Base-by-base conservation (phyloP, 2,329 filamentous ascomycete species). In the Claviceps spartinae region DNA sequence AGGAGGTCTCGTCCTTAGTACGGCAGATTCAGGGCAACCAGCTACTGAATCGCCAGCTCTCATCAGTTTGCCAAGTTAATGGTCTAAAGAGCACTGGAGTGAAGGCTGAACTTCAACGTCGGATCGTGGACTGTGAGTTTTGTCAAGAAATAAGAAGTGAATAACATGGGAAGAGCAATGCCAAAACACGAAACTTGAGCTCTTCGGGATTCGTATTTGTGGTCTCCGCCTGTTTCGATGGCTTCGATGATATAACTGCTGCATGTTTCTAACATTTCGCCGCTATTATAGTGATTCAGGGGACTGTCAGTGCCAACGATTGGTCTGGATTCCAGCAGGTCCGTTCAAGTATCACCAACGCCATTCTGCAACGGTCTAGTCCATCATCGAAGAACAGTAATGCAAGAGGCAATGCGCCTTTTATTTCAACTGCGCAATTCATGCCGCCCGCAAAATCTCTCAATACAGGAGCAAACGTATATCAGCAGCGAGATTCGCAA, bases 51-150 rank as follows among this genome's bases (percentile, higher is more conserved):
- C 69, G 72, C 20, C 82, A 90, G 60, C 77, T 96, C 48, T 86
- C 88, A 60, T 76, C 76, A 50, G 83, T 97, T 58, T 86, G 91
- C 63, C 78, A 81, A 56, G 73, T 78, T 55, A 87, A 95, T 69
- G 78, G 82, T 47, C 73, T 95, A 38, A 78, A 80, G 58, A 85
- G 87, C 55, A 86, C 84, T 30, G 93, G 93, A 20, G 84, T 93
- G 61, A 98, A 98, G 73, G 80, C 82, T 37, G 79, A 86, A 43
- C 72, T 97, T 54, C 89, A 95, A 68, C 71, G 72, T 54, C 83
- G 91, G 61, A 86, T 96, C 55, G 79, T 85, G 56, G 73, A 79
- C 54, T 79, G 93, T 97, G 75, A 69, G 86, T 81, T 40, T 14
- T 37, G 13, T 22, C n/a, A 37, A 22, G 14, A 22, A 22, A 49